Evolutionary conservation across 1,284 basidiomycete species (phyloP).

Genomic region (Melampsora americana): DNA sequence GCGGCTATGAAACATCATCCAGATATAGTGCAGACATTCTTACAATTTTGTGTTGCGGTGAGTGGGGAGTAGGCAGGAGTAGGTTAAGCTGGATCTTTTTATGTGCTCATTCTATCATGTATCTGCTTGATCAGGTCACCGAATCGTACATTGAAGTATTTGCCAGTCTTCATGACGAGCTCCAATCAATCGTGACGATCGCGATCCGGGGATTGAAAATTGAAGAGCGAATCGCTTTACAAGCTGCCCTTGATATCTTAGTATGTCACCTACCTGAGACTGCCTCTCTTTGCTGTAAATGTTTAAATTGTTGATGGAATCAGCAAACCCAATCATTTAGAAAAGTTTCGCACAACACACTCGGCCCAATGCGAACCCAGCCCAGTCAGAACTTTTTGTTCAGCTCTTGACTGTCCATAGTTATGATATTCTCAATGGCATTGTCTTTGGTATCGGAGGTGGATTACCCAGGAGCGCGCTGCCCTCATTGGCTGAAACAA

Average conservation of each 20-base stretch:
- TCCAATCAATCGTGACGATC: slow-evolving; percentile 12
- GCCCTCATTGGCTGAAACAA: slow-evolving; percentile 48
- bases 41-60: slow-evolving; percentile 46
- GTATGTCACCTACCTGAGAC: background rate
- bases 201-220: slow-evolving; percentile 24
- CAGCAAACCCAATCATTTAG: background rate
- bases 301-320: background rate
- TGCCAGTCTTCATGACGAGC: slow-evolving; percentile 16
- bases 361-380: slow-evolving; percentile 18
- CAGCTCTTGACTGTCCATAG: slow-evolving; percentile 17
- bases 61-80: background rate
- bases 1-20: slow-evolving; percentile 50
- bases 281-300: background rate
- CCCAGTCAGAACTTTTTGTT: slow-evolving; percentile 20
- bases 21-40: slow-evolving; percentile 50
- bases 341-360: background rate
- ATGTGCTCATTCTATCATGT: background rate
- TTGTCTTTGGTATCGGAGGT: slow-evolving; percentile 25
- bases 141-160: slow-evolving; percentile 32
- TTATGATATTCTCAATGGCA: slow-evolving; percentile 12
- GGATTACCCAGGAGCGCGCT: slow-evolving; percentile 46
- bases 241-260: slow-evolving; percentile 26
- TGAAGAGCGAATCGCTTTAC: slow-evolving; percentile 35
- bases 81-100: background rate
- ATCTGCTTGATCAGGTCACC: slow-evolving; percentile 9